Conservation (phyloP, 768 basidiomycete genomes). For the Russula emetica region DNA sequence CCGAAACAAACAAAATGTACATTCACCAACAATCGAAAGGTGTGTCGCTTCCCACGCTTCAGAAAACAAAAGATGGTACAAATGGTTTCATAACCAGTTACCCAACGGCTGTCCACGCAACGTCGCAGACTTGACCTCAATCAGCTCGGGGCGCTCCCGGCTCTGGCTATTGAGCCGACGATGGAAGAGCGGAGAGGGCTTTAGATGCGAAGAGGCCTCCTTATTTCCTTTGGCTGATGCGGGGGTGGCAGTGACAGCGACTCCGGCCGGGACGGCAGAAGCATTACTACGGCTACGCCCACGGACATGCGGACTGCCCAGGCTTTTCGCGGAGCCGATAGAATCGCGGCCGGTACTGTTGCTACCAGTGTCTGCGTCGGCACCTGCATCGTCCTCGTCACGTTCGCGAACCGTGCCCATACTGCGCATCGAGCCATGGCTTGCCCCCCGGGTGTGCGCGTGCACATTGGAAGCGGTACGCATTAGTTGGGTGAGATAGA, state of each 20-base stretch:
- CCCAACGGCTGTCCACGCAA: slow-evolving; percentile 13
- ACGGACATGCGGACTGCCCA: slow-evolving; percentile 14
- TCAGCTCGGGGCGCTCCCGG: slow-evolving; percentile 19
- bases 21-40: neutral
- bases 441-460: slow-evolving; percentile 44
- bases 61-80: neutral
- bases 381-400: slow-evolving; percentile 35
- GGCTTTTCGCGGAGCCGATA: slow-evolving; percentile 18
- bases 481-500: slow-evolving; percentile 21
- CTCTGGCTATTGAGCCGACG: slow-evolving; percentile 22
- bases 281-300: neutral
- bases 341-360: slow-evolving; percentile 26
- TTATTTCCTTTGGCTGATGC: neutral
- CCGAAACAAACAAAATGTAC: neutral
- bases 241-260: neutral
- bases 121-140: slow-evolving; percentile 17
- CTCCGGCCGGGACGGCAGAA: neutral
- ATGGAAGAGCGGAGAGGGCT: slow-evolving; percentile 4
- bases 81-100: slow-evolving; percentile 17
- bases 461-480: slow-evolving; percentile 27
- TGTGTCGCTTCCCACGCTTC: neutral
- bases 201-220: neutral
- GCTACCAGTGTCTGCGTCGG: slow-evolving; percentile 14
- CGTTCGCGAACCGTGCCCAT: slow-evolving; percentile 57
- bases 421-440: slow-evolving; percentile 55